Percentiles rank a stretch among this genome's conserved stretches.
phyloP scores from a whole-genome alignment of 2,329 filamentous ascomycete species.

The Whalleya microplaca region DNA sequence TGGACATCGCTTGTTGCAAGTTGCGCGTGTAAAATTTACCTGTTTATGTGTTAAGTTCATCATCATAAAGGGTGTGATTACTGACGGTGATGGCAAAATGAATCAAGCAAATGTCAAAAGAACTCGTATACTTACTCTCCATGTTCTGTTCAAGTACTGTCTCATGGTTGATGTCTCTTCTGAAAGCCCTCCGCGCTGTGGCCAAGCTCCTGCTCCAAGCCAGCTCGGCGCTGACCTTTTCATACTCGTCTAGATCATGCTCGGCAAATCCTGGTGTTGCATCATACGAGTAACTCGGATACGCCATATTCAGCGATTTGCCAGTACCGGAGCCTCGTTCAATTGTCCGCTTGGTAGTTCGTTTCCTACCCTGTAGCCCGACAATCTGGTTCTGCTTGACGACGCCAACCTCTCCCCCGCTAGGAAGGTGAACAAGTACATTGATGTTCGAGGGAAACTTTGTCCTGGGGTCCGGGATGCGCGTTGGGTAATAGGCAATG shows the following conservation, averaged over 20 bases:
- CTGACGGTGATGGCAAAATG: neutral
- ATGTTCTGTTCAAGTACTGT: constrained; percentile 68
- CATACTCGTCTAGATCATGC: constrained; percentile 68
- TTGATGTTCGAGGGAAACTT: constrained; percentile 45
- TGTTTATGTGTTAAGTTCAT: constrained; percentile 20
- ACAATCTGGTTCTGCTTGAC: constrained; percentile 48
- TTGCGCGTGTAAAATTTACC: constrained; percentile 61
- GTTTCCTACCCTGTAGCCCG: constrained; percentile 49
- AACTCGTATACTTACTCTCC: constrained; percentile 57
- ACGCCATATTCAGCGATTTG: constrained; percentile 40
- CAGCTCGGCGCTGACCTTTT: constrained; percentile 64
- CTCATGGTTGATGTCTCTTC: constrained; percentile 65
- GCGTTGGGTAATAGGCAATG: constrained; percentile 50
- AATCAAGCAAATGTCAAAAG: neutral
- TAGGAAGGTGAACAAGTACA: constrained; percentile 45
- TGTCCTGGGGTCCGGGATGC: constrained; percentile 47
- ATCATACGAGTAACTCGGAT: constrained; percentile 46
- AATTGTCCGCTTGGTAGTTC: constrained; percentile 39
- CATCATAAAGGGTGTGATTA: neutral
- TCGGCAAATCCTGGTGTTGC: constrained; percentile 72
- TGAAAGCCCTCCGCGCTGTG: constrained; percentile 64
- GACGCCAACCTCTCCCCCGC: constrained; percentile 44
- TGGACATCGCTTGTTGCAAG: constrained; percentile 64
- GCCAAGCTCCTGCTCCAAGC: constrained; percentile 70
- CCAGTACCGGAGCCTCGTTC: constrained; percentile 44